Conservation (phyloP, 108 stramenopile genomes). For the Nitzschia sp. region DNA sequence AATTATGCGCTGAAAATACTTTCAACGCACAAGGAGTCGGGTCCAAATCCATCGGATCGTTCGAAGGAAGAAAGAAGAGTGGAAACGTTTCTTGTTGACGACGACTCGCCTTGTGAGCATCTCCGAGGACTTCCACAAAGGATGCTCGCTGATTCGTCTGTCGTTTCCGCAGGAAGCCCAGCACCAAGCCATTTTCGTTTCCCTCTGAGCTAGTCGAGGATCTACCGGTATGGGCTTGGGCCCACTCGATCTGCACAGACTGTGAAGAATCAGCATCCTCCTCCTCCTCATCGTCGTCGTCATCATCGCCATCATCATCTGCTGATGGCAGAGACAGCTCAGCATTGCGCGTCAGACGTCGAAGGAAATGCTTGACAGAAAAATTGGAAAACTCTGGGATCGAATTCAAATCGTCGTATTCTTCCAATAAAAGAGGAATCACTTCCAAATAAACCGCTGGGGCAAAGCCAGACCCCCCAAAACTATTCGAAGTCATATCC, state of each 20-base stretch:
- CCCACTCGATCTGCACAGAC: no score
- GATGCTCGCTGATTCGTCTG: background rate
- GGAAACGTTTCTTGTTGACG: constrained; percentile 3
- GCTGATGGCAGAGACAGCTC: background rate
- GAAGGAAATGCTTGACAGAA: constrained; percentile 19
- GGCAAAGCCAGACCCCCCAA: constrained; percentile 14
- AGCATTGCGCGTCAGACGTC: background rate
- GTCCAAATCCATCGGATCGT: constrained; percentile 26
- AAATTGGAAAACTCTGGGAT: constrained; percentile 23
- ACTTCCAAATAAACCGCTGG: constrained; percentile 31
- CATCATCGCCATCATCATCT: background rate
- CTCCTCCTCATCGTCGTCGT: background rate
- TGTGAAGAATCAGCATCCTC: background rate
- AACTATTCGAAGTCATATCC: constrained; percentile 7
- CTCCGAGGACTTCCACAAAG: background rate
- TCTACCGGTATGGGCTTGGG: no score
- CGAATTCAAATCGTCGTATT: no score
- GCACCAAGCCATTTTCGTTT: background rate
- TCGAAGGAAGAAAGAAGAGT: constrained; percentile 26
- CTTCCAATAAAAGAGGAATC: constrained; percentile 16
- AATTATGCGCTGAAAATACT: constrained; percentile 11
- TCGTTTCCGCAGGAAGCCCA: background rate
- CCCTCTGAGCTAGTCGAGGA: no score
- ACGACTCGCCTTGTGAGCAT: background rate
- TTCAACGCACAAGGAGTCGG: constrained; percentile 26